Evolutionary conservation across 257 asterid species (phyloP), one percentile per base, ranked within the genome.

Genomic region (Nicotiana tomentosiformis): DNA sequence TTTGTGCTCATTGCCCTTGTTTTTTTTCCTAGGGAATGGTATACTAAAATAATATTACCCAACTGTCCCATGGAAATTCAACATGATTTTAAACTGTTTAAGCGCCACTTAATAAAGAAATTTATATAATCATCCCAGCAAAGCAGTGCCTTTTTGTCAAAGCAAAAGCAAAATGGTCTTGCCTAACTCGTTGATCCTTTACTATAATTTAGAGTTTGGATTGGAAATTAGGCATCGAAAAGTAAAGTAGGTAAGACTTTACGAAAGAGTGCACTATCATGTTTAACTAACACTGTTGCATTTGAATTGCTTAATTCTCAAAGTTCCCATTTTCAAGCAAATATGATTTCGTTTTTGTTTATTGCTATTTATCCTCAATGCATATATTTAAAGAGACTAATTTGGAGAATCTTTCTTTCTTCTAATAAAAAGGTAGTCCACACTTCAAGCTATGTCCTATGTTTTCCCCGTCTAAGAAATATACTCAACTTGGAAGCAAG

Each of bases 321-420:
- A 80, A 70, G 53, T 65, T 74, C 81, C 84, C 32, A 16, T 23
- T 51, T 37, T 65, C n/a, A 86, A 83, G 88, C 77, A 68, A 85
- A 61, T 69, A 82, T 82, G 86, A 82, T 79, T 79, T 58, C 17
- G 43, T 79, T 62, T 32, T 79, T 66, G 51, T 57, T 57, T 39
- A 78, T 37, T 56, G 56, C 56, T 78, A 66, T 18, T 66, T 30
- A 35, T 66, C 76, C 76, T 66, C 64, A 4, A 16, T 74, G 80
- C 17, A 57, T 78, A 39, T 17, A 12, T 57, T 33, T 20, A 35
- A 58, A 43, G 23, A 60, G 1, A 64, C 57, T 74, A 43, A 43
- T 43, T 74, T 74, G 43, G 62, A 51, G 46, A 1, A 58, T 26
- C 26, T 49, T 35, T 49, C 62, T 46, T 49, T 23, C 62, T 74